Evolutionary conservation across 75 land plant genomes (phyloP), one percentile per base, ranked within the genome.

Genomic region (Pinus tabuliformis): DNA sequence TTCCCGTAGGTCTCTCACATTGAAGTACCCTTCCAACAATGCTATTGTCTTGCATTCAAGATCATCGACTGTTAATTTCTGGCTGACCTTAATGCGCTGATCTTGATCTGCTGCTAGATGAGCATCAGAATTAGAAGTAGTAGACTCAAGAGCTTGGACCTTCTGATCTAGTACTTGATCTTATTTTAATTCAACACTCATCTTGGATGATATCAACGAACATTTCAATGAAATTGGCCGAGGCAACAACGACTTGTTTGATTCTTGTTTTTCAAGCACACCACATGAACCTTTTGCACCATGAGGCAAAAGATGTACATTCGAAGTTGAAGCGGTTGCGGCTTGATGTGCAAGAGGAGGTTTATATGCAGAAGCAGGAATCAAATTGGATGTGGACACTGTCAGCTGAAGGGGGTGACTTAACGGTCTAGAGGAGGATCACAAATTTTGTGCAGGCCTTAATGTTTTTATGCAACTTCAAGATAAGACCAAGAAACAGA

Each of bases 1-100:
- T 77, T 95, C 98, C 24, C 86, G 83, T 52, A 92, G 78, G 36
- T 86, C 76, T 22, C 80, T 59, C 22, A 95, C 39, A 36, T 79
- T 57, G 59, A 95, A 92, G 75, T 89, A 95, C 82, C 92, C 98
- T 80, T 89, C 86, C 30, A 95, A 78, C 22, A 95, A 86, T 2
- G 93, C 80, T 42, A 81, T 37, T n/a, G 93, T 83, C 81, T 92
- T 92, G 79, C 76, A 86, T 13, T 64, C 73, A 14, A 88, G 80
- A 1, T 73, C 87, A 58, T 4, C 83, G 26, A 0, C 26, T 26
- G 26, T 26, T 26, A 45, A 0, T 82, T 18, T 4, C 72, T 64
- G 0, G 79, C 26, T 26, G 0, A 0, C 26, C 26, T 26, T 26
- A 0, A 26, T 26, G 26, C 26, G 26, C 26, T 86, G n/a, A n/a